A percentile compares a stretch with the other conserved stretches of the same genome.
These are phyloP conservation scores for Aspergillus panamensis DNA, from an alignment of 495 filamentous ascomycete species.

Conservation along the genomic window DNA sequence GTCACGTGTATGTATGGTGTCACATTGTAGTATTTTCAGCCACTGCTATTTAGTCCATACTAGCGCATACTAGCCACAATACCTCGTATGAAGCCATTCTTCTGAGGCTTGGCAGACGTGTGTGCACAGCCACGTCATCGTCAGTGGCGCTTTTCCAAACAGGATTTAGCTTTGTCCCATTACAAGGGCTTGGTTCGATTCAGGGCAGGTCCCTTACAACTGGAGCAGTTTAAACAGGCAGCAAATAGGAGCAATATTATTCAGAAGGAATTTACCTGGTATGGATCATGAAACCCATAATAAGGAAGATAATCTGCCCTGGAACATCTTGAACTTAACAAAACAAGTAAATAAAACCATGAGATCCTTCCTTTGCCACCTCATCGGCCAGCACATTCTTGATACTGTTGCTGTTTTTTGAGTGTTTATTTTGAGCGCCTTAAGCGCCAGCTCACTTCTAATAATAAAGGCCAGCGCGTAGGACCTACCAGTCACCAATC, in stretches of 20 bases:
- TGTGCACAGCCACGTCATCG: constrained; percentile 10
- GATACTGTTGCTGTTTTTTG: not conserved
- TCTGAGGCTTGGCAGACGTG: constrained; percentile 10
- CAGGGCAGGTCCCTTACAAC: not conserved
- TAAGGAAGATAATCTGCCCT: no score
- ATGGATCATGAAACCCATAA: not conserved
- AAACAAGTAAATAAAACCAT: not conserved
- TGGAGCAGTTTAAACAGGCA: no score
- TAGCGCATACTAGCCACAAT: not conserved
- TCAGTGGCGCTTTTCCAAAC: not conserved
- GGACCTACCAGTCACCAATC: constrained; percentile 3
- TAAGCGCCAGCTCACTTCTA: constrained; percentile 9
- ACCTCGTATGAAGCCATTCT: not conserved
- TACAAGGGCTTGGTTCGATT: not conserved
- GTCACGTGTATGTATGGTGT: not conserved
- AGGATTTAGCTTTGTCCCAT: not conserved
- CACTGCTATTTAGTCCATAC: not conserved
- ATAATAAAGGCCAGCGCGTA: constrained; percentile 1
- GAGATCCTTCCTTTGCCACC: not conserved
- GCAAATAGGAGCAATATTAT: no score
- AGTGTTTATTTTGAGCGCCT: constrained; percentile 8
- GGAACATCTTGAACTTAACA: no score
- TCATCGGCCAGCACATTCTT: not conserved
- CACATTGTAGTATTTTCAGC: not conserved
- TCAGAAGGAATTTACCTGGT: no score